These are phyloP conservation scores for Verticillium zaregamsianum DNA, from an alignment of 2,329 filamentous ascomycete species.

Conservation along the genomic window DNA sequence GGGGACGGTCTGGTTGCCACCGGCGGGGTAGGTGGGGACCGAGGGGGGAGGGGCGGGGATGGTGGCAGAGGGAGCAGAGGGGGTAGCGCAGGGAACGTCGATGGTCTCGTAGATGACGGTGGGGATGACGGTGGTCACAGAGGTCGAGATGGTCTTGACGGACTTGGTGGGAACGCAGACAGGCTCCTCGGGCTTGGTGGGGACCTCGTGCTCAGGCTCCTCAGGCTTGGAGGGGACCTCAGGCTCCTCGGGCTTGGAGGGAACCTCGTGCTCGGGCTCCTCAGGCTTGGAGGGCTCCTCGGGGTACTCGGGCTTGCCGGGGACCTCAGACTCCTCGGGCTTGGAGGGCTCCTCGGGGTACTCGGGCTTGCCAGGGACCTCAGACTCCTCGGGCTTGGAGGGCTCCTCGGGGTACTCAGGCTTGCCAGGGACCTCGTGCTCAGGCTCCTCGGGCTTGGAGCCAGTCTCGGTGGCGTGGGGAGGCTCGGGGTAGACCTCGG, in stretches of 20 bases:
- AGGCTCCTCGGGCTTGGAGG: constrained; percentile 11
- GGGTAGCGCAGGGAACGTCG: constrained; percentile 35
- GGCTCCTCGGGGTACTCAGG: constrained; percentile 2
- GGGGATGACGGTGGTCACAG: constrained; percentile 51
- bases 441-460: constrained; percentile 7
- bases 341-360: constrained; percentile 9
- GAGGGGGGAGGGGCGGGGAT: constrained; percentile 16
- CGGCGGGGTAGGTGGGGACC: not conserved
- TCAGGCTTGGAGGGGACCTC: constrained; percentile 7
- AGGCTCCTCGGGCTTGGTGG: constrained; percentile 16
- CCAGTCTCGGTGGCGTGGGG: constrained; percentile 9
- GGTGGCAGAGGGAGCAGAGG: constrained; percentile 17
- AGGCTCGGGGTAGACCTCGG: not conserved
- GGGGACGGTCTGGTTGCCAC: constrained; percentile 13
- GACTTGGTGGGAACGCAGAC: constrained; percentile 28
- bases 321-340: constrained; percentile 5
- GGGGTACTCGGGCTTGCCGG: constrained; percentile 9
- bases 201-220: constrained; percentile 6
- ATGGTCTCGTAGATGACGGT: constrained; percentile 46
- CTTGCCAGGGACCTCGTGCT: constrained; percentile 3
- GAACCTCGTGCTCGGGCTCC: constrained; percentile 2
- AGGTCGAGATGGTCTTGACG: constrained; percentile 51
- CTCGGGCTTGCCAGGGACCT: constrained; percentile 8
- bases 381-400: constrained; percentile 8
- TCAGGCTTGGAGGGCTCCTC: constrained; percentile 8